Evolutionary conservation across 345 rosid genomes (phyloP).

Genomic region (Abelmoschus esculentus): DNA sequence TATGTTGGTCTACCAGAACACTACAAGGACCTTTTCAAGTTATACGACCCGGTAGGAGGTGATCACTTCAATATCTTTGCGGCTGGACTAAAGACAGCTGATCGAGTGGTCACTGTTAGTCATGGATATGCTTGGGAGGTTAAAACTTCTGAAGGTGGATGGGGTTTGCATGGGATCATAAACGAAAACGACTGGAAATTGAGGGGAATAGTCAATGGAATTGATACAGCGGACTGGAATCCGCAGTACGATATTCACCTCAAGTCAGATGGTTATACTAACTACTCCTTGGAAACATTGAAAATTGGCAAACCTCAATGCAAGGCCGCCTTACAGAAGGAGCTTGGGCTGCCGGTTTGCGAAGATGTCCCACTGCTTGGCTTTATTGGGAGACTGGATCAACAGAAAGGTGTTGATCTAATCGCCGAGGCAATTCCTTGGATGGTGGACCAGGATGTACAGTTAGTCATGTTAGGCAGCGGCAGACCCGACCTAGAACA

Average conservation of each 20-base stretch:
- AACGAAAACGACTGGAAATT: conserved; percentile 79
- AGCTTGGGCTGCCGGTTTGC: conserved; percentile 68
- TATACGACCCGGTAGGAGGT: conserved; percentile 86
- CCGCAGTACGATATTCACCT: conserved; percentile 54
- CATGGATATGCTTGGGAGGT: conserved; percentile 91
- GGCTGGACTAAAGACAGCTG: conserved; percentile 86
- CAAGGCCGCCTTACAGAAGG: conserved; percentile 85
- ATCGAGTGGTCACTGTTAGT: conserved; percentile 82
- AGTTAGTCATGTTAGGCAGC: conserved; percentile 77
- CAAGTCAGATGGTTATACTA: conserved; percentile 69
- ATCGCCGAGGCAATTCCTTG: conserved; percentile 91
- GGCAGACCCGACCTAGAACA: conserved; percentile 77
- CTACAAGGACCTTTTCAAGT: conserved; percentile 61
- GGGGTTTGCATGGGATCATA: conserved; percentile 87
- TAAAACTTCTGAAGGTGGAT: conserved; percentile 85
- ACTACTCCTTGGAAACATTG: conserved; percentile 67
- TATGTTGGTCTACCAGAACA: conserved; percentile 52
- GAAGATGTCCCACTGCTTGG: conserved; percentile 71
- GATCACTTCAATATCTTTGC: conserved; percentile 89
- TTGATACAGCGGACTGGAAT: conserved; percentile 82
- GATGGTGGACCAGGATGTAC: conserved; percentile 82
- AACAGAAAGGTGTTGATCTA: conserved; percentile 90
- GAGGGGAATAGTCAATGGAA: conserved; percentile 80
- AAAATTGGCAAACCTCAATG: conserved; percentile 66
- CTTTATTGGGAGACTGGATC: conserved; percentile 86